Evolutionary conservation across 352 stramenopile species (phyloP), one percentile per base, ranked within the genome.

Genomic region (Globisporangium middletonii): DNA sequence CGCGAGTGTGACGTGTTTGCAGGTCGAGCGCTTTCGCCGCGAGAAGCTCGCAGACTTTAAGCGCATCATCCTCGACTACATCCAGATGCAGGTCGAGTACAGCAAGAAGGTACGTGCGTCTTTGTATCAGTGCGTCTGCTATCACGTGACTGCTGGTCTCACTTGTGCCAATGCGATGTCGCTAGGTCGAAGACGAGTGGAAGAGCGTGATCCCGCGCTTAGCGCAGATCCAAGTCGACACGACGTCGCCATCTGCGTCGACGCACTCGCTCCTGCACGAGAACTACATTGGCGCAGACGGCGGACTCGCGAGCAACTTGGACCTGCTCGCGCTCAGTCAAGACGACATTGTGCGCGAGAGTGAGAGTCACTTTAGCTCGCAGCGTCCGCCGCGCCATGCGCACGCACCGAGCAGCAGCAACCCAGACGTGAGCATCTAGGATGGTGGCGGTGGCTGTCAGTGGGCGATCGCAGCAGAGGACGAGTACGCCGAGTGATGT

Each of bases 31-130:
- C 12, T 99, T 99, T 75, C 98, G 98, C 64, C 75, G 88, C 4
- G 92, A 98, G 57, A 98, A 98, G 51, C 75, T 97, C 0, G 83
- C 87, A 7, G 96, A 99, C 60, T 98, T 99, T 64, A 97, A 97
- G 62, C 80, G 83, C 47, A 97, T 97, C 55, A 91, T 99, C 16
- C 73, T 98, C 60, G 92, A 98, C 47, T 99, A 98, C 75, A 97
- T 98, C 64, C 82, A 97, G 55, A 86, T 98, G 68, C 94, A 99
- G 69, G 97, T 98, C 60, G 87, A 97, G 59, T 98, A 98, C 79
- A 98, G 97, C 73, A 95, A 97, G 60, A 86, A 92, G 69, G 87
- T 93, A 27, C 2, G 57, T 49, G 26, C 11, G 9, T 26, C 26
- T 33, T 16, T 30, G 28, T 44, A 6, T 18, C 15, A 9, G 23